A percentile compares a stretch with the other conserved stretches of the same genome.
Conservation (phyloP, 306 rosid genomes). For the Trifolium fragiferum region DNA sequence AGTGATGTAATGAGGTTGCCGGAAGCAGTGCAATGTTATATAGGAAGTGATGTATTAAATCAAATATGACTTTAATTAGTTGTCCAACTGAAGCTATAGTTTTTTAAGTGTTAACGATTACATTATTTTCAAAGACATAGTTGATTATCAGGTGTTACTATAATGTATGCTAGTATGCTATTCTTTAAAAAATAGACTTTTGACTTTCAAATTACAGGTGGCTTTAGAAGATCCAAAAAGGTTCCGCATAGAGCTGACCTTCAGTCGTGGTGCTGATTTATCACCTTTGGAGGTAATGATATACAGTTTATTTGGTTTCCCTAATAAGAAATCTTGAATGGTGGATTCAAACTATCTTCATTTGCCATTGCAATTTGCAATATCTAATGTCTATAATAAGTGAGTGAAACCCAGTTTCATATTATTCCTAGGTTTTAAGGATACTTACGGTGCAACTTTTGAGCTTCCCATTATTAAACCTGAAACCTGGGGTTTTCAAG, state of each 20-base stretch:
- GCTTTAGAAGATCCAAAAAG: slow-evolving; percentile 86
- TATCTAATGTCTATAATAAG: slow-evolving; percentile 15
- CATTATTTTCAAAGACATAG: neutral
- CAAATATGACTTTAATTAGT: neutral
- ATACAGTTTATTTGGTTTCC: slow-evolving; percentile 11
- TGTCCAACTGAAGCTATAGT: slow-evolving; percentile 19
- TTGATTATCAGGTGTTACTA: slow-evolving; percentile 13
- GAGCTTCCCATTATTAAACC: slow-evolving; percentile 12
- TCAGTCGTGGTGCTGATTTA: slow-evolving; percentile 96
- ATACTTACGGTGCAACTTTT: slow-evolving; percentile 7
- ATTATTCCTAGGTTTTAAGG: slow-evolving; percentile 16
- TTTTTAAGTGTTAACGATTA: neutral
- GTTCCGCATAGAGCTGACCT: slow-evolving; percentile 89
- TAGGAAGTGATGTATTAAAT: slow-evolving; percentile 14
- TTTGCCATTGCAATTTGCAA: neutral
- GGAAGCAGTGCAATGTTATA: neutral
- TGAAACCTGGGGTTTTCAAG: neutral
- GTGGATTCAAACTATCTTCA: slow-evolving; percentile 24
- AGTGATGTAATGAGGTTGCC: neutral
- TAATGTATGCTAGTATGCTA: neutral
- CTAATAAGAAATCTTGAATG: slow-evolving; percentile 1
- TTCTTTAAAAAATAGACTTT: slow-evolving; percentile 5
- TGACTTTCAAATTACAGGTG: slow-evolving; percentile 65
- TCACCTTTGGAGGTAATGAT: slow-evolving; percentile 90
- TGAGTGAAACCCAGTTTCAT: slow-evolving; percentile 27